Evolutionary conservation across 768 basidiomycete species (phyloP), one percentile per base, ranked within the genome.

Genomic region (Suillus bovinus): DNA sequence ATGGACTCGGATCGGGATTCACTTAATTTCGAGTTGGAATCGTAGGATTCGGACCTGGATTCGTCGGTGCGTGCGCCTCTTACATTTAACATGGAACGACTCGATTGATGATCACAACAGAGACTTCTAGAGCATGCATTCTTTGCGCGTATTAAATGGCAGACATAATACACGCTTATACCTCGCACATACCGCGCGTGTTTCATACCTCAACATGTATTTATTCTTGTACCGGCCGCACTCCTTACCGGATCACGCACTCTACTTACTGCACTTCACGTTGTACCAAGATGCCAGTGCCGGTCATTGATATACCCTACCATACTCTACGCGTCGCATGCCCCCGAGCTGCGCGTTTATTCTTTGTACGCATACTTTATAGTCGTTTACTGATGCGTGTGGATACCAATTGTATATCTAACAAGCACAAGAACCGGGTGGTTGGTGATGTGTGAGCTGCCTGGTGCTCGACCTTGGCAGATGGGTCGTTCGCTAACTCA

Each of bases 1-100:
- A 81, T 81, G 82, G 81, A 76, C 63, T 44, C 65, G 4, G 76
- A 82, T 61, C 70, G 82, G 65, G 74, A 78, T 13, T 68, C 68
- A 17, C 79, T 80, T 79, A 27, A 47, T 58, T 58, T 58, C 42
- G n/a, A 47, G 24, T 4, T 17, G 36, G 20, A 42, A 13, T 2
- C 20, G 14, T 47, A 39, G 14, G 56, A n/a, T 41, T 24, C 6
- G 44, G 7, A 17, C 24, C 13, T 22, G 20, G 16, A 17, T 7
- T 17, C n/a, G n/a, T n/a, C n/a, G n/a, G n/a, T 14, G 39, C 6
- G 31, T 31, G n/a, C 10, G n/a, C 11, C 13, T 5, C n/a, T 22
- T n/a, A n/a, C n/a, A n/a, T 22, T 13, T 22, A 11, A 22, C 11
- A 13, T 22, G 22, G n/a, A 44, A 22, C n/a, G 11, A 10, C 9